phyloP scores from a whole-genome alignment of 148 eudicot species.

The Rhododendron williamsianum region DNA sequence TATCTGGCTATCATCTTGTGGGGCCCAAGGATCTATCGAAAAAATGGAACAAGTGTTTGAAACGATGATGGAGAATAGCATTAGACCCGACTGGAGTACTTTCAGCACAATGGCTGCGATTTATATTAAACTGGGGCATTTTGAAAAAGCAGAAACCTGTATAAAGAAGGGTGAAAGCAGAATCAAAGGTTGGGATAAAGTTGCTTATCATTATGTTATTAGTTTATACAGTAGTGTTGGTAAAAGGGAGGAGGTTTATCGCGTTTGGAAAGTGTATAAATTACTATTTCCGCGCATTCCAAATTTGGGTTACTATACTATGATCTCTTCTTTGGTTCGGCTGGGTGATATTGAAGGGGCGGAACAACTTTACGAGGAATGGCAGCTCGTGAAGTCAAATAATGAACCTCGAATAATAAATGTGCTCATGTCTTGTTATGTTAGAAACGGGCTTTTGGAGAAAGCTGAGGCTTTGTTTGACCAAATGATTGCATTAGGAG shows the following conservation, averaged over 20 bases:
- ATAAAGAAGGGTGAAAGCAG: slow-evolving; percentile 54
- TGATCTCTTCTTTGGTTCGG: slow-evolving; percentile 63
- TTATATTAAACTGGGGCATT: slow-evolving; percentile 48
- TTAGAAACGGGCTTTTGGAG: slow-evolving; percentile 45
- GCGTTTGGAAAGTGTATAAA: slow-evolving; percentile 69
- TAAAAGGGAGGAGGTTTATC: slow-evolving; percentile 61
- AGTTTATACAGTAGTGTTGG: slow-evolving; percentile 64
- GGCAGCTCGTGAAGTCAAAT: slow-evolving; percentile 45
- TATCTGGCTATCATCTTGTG: slow-evolving; percentile 74
- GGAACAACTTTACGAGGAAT: slow-evolving; percentile 63
- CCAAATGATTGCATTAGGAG: slow-evolving; percentile 47
- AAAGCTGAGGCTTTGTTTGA: slow-evolving; percentile 58
- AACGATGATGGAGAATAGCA: slow-evolving; percentile 38
- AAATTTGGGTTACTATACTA: slow-evolving; percentile 61
- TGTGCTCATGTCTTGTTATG: slow-evolving; percentile 60
- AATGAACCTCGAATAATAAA: slow-evolving; percentile 68
- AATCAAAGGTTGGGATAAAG: slow-evolving; percentile 47
- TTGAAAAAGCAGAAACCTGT: slow-evolving; percentile 56
- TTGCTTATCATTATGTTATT: slow-evolving; percentile 69
- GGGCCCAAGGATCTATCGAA: slow-evolving; percentile 51
- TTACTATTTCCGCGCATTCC: slow-evolving; percentile 42
- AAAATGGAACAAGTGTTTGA: slow-evolving; percentile 69
- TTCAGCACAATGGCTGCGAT: slow-evolving; percentile 71
- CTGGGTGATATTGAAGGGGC: slow-evolving; percentile 70
- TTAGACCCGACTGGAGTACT: slow-evolving; percentile 67